phyloP scores from a whole-genome alignment of 192 early-diverging fungal genomes.

The Backusella liffmaniae region DNA sequence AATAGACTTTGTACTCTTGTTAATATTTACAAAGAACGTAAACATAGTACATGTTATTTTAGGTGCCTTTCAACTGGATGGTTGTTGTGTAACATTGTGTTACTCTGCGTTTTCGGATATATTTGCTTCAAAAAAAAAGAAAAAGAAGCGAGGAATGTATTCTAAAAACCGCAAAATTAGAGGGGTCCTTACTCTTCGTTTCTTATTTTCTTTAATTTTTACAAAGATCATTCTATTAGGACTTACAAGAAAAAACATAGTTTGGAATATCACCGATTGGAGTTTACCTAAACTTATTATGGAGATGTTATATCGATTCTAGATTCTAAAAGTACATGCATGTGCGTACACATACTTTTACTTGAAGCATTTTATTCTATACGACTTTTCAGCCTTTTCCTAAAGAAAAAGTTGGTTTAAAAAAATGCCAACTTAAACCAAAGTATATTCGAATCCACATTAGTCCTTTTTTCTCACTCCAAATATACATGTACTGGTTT shows the following conservation, averaged over 20 bases:
- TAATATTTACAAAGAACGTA: neutral
- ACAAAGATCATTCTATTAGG: neutral
- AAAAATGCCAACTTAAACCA: neutral
- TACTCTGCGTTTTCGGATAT: neutral
- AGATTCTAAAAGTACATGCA: neutral
- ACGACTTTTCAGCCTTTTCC: neutral
- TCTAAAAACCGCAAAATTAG: neutral
- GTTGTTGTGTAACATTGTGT: neutral
- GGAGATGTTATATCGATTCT: neutral
- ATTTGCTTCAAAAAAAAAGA: neutral
- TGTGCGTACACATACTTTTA: neutral
- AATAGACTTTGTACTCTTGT: neutral
- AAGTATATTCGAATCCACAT: neutral
- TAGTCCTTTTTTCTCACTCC: too few relatives aligned
- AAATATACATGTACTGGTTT: too few relatives aligned
- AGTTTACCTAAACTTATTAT: neutral
- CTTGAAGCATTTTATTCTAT: neutral
- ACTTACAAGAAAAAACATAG: neutral
- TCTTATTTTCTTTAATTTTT: neutral
- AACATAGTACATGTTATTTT: neutral
- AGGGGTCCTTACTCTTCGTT: neutral
- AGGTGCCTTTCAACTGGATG: neutral
- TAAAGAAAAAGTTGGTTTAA: neutral
- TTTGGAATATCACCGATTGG: neutral
- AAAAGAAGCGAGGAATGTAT: neutral